Conservation (phyloP, 306 rosid genomes). For the Ormosia emarginata region DNA sequence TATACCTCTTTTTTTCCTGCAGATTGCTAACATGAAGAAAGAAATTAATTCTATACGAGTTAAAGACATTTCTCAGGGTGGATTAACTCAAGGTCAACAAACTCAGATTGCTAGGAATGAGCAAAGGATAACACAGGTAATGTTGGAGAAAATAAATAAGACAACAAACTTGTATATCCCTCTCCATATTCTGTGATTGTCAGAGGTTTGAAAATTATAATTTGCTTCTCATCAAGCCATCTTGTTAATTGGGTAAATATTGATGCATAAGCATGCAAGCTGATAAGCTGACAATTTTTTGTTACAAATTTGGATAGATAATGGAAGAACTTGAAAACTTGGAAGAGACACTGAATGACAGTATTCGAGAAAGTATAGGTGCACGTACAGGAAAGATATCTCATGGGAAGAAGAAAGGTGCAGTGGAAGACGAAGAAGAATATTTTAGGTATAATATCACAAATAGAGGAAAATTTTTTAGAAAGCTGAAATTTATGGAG, state of each 20-base stretch:
- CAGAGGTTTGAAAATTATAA: background rate
- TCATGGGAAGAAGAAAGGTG: slow-evolving; percentile 73
- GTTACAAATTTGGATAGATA: slow-evolving; percentile 38
- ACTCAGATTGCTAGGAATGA: slow-evolving; percentile 96
- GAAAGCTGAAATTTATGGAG: background rate
- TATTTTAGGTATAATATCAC: slow-evolving; percentile 51
- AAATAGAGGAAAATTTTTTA: background rate
- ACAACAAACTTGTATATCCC: background rate
- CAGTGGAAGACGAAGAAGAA: slow-evolving; percentile 71
- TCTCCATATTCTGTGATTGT: slow-evolving; percentile 19
- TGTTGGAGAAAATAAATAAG: slow-evolving; percentile 17
- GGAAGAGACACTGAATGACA: slow-evolving; percentile 96
- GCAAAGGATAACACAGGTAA: slow-evolving; percentile 87
- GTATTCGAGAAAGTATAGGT: slow-evolving; percentile 89
- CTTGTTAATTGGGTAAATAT: background rate
- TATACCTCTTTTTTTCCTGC: slow-evolving; percentile 19
- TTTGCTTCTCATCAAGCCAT: background rate
- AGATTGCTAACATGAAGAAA: slow-evolving; percentile 93
- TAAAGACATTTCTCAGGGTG: slow-evolving; percentile 97
- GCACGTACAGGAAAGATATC: slow-evolving; percentile 63
- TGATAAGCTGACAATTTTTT: slow-evolving; percentile 6
- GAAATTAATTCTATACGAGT: slow-evolving; percentile 92
- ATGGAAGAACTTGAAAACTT: slow-evolving; percentile 93
- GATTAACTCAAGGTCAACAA: slow-evolving; percentile 96
- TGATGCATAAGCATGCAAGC: background rate